phyloP scores from a whole-genome alignment of 805 yeast species.

The Candida rishiriensis region DNA sequence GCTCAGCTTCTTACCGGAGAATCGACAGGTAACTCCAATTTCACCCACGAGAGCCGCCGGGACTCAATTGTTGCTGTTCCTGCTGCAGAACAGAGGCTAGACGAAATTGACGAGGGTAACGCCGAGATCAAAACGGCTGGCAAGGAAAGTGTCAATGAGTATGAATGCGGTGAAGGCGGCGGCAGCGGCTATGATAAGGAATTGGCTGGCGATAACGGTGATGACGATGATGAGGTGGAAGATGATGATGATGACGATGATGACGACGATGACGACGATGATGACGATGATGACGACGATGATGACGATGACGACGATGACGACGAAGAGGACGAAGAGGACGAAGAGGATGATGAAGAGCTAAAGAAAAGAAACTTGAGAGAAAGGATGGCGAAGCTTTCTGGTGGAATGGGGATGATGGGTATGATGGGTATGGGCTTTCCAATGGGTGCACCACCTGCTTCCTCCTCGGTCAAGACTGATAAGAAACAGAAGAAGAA shows the following conservation, averaged over 20 bases:
- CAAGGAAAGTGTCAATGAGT: no score
- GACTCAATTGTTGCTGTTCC: no score
- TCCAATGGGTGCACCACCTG: slow-evolving; percentile 25
- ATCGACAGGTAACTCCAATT: no score
- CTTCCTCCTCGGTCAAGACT: slow-evolving; percentile 15
- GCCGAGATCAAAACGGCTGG: no score
- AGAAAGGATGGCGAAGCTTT: slow-evolving; percentile 93
- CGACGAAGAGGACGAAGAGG: slow-evolving; percentile 47
- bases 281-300: slow-evolving; percentile 29
- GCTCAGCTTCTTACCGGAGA: no score
- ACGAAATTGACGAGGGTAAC: no score
- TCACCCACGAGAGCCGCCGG: no score
- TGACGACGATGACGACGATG: slow-evolving; percentile 27
- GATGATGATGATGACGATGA: slow-evolving; percentile 24
- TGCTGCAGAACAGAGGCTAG: no score
- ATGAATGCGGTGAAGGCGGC: neutral
- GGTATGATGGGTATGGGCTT: slow-evolving; percentile 61
- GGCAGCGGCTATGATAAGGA: no score
- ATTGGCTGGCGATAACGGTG: slow-evolving; percentile 23
- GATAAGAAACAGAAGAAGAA: slow-evolving; percentile 23
- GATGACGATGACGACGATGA: slow-evolving; percentile 42
- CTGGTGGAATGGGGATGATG: slow-evolving; percentile 80
- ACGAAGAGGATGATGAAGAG: slow-evolving; percentile 72
- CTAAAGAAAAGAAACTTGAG: slow-evolving; percentile 70
- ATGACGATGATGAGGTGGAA: slow-evolving; percentile 26